Conservation (phyloP, 768 basidiomycete genomes). For the Kwoniella sp. region DNA sequence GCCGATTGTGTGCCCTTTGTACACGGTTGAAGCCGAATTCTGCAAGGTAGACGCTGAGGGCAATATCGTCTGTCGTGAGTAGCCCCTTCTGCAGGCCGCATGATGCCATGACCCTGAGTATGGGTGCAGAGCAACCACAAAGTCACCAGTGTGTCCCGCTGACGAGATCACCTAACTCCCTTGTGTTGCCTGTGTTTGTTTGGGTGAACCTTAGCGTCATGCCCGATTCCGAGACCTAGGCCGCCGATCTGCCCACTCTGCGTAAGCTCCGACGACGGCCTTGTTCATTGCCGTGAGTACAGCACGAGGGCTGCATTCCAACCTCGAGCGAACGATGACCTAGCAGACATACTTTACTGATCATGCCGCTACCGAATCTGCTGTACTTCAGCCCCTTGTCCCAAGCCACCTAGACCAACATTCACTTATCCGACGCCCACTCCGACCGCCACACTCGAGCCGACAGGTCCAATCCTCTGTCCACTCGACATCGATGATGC, state of each 20-base stretch:
- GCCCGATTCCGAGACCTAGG: neutral
- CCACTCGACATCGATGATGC: neutral
- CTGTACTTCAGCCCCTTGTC: neutral
- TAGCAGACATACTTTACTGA: neutral
- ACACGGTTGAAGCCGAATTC: neutral
- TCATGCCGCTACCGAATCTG: no score
- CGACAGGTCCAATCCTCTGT: neutral
- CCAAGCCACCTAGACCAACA: neutral
- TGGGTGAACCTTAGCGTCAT: no score
- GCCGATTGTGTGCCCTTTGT: neutral
- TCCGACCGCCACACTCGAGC: neutral
- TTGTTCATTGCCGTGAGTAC: slow-evolving; percentile 1
- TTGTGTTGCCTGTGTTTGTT: no score
- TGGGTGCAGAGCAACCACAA: no score
- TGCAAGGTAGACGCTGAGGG: neutral
- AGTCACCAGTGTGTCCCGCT: no score
- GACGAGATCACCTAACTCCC: neutral
- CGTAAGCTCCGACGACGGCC: neutral
- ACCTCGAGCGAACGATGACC: no score
- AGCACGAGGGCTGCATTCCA: neutral
- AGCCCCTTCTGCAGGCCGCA: no score
- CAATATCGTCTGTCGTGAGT: slow-evolving; percentile 7
- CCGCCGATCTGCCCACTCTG: slow-evolving; percentile 8
- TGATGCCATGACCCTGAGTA: no score
- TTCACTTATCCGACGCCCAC: neutral